These are phyloP conservation scores for Clonostachys rhizophaga DNA, from an alignment of 2,329 filamentous ascomycete species.

Conservation along the genomic window DNA sequence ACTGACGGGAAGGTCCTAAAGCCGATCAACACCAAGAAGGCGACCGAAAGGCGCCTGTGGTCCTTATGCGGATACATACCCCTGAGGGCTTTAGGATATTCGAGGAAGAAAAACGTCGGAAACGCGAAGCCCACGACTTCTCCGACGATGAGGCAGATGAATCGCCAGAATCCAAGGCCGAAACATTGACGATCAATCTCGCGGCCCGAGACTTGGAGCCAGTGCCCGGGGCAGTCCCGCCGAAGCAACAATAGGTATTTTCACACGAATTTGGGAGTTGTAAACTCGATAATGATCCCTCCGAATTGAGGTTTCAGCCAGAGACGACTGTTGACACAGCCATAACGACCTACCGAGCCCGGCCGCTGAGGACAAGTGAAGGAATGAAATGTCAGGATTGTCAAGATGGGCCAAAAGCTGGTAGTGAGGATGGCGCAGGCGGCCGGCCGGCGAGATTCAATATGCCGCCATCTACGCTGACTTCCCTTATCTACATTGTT, in stretches of 20 bases:
- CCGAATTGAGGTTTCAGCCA: conserved; percentile 44
- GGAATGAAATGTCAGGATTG: too few species aligned
- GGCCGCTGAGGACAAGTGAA: too few species aligned
- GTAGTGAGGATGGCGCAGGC: too few species aligned
- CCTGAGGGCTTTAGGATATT: conserved; percentile 8
- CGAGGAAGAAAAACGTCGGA: conserved; percentile 41
- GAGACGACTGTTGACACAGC: conserved; percentile 60
- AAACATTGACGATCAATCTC: conserved; percentile 42
- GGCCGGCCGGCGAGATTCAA: too few species aligned
- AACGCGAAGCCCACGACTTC: conserved; percentile 32
- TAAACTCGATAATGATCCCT: too few species aligned
- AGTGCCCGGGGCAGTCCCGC: conserved; percentile 1
- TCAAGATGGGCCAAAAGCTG: too few species aligned
- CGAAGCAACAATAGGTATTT: too few species aligned
- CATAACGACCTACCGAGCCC: conserved; percentile 53
- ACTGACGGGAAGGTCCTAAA: too few species aligned
- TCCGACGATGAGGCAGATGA: conserved; percentile 22
- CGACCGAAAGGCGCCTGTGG: conserved; percentile 7
- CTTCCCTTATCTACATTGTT: conserved; percentile 1
- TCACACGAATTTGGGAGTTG: too few species aligned
- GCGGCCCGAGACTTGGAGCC: conserved; percentile 47
- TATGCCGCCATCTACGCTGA: too few species aligned
- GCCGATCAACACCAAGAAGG: too few species aligned
- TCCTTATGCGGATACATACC: too few species aligned
- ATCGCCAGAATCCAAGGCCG: conserved; percentile 4